phyloP scores from a whole-genome alignment of 805 yeast species.

The Cyberlindnera mrakii region DNA sequence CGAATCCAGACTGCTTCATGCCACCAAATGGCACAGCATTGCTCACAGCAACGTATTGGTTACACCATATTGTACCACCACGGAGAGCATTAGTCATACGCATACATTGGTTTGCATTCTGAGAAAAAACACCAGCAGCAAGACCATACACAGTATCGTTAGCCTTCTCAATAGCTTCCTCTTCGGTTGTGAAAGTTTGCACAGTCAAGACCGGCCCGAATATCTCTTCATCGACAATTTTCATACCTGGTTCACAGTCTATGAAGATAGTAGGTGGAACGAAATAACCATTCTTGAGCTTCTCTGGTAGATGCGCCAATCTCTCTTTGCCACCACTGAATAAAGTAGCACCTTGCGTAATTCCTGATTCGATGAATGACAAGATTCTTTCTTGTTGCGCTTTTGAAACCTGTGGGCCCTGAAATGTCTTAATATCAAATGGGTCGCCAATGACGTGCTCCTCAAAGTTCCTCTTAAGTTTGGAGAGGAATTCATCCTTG shows the following conservation, averaged over 20 bases:
- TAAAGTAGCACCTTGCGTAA: constrained; percentile 40
- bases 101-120: constrained; percentile 55
- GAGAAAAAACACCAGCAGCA: constrained; percentile 74
- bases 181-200: constrained; percentile 56
- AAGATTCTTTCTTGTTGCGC: constrained; percentile 46
- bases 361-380: constrained; percentile 37
- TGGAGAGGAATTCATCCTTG: constrained; percentile 44
- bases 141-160: constrained; percentile 71
- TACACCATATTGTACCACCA: too few relatives aligned
- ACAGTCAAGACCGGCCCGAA: constrained; percentile 79
- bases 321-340: constrained; percentile 40
- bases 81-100: constrained; percentile 27
- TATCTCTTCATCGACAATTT: constrained; percentile 69
- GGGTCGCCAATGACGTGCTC: constrained; percentile 45
- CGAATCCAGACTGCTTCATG: too few relatives aligned
- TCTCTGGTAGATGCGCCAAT: constrained; percentile 19
- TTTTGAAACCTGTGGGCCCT: constrained; percentile 58
- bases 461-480: constrained; percentile 38
- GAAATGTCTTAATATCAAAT: constrained; percentile 37
- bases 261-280: constrained; percentile 71
- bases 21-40: too few relatives aligned
- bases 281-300: constrained; percentile 47
- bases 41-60: too few relatives aligned
- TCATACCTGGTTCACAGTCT: constrained; percentile 57
- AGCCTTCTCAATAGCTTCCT: constrained; percentile 61